Conservation (phyloP, 1,284 basidiomycete genomes). For the Sphagnurus paluster region DNA sequence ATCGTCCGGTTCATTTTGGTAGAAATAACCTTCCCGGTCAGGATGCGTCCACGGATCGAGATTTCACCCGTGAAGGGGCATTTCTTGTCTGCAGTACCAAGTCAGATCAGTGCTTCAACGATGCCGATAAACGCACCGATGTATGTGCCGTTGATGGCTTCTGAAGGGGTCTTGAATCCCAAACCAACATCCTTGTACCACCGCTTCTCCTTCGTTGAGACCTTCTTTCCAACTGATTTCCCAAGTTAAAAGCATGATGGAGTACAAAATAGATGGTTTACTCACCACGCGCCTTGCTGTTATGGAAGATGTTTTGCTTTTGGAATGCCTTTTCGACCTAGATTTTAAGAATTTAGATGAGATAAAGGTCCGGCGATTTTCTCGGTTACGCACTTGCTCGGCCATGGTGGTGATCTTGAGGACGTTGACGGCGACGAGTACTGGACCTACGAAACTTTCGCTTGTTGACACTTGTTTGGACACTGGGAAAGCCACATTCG, state of each 20-base stretch:
- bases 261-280: conserved; percentile 21
- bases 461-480: conserved; percentile 39
- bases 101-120: background rate
- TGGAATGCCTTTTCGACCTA: conserved; percentile 94
- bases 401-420: conserved; percentile 57
- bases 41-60: conserved; percentile 98
- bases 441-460: conserved; percentile 30
- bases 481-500: conserved; percentile 39
- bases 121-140: conserved; percentile 65
- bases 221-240: conserved; percentile 77
- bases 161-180: conserved; percentile 95
- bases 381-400: conserved; percentile 53
- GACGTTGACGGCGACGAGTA: conserved; percentile 33
- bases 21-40: conserved; percentile 96
- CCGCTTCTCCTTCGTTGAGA: conserved; percentile 91
- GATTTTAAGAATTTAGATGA: conserved; percentile 2
- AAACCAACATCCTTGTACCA: conserved; percentile 99
- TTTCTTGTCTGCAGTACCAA: conserved; percentile 88
- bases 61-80: conserved; percentile 96
- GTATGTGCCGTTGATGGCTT: conserved; percentile 97
- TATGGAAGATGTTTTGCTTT: conserved; percentile 98
- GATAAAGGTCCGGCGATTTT: background rate
- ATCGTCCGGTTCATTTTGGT: conserved; percentile 99
- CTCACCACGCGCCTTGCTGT: conserved; percentile 91
- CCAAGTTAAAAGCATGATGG: conserved; percentile 3